Percentiles rank a stretch among this genome's conserved stretches.
These are phyloP conservation scores for Boletus sp. DNA, from an alignment of 768 basidiomycete genomes.

Conservation along the genomic window DNA sequence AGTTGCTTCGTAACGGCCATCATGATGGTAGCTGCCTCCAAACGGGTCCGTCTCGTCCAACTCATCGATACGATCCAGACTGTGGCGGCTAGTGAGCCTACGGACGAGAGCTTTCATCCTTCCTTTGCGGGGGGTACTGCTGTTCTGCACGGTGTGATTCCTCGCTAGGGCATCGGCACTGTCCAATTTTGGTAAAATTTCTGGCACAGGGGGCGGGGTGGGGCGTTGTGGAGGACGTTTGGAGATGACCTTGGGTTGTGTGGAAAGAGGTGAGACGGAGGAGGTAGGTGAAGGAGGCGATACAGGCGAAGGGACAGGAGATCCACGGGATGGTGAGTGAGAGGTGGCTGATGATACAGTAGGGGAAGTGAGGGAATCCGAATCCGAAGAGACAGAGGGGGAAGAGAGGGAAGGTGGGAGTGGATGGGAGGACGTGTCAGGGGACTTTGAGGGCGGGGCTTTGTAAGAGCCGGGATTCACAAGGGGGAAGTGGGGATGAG, in stretches of 20 bases:
- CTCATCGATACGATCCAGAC: slow-evolving; percentile 73
- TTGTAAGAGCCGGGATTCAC: slow-evolving; percentile 16
- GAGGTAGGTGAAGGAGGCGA: neutral
- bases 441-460: slow-evolving; percentile 20
- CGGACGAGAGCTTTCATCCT: slow-evolving; percentile 29
- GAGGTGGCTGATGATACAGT: no score
- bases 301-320: slow-evolving; percentile 1
- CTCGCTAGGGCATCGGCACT: neutral
- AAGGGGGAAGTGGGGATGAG: slow-evolving; percentile 42
- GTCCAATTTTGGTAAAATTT: neutral
- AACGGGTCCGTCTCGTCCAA: slow-evolving; percentile 74
- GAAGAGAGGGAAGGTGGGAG: neutral
- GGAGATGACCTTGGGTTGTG: neutral
- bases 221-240: neutral
- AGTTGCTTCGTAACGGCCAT: slow-evolving; percentile 73
- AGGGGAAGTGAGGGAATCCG: no score
- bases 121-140: slow-evolving; percentile 11
- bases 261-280: neutral
- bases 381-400: neutral
- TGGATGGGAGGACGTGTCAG: neutral
- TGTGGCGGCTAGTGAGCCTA: slow-evolving; percentile 24
- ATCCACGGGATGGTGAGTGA: neutral
- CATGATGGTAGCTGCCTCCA: slow-evolving; percentile 63
- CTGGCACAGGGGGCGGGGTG: neutral
- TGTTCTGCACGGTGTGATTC: neutral